Evolutionary conservation across 163 green algal species (phyloP).

Genomic region (Scenedesmus sp.): DNA sequence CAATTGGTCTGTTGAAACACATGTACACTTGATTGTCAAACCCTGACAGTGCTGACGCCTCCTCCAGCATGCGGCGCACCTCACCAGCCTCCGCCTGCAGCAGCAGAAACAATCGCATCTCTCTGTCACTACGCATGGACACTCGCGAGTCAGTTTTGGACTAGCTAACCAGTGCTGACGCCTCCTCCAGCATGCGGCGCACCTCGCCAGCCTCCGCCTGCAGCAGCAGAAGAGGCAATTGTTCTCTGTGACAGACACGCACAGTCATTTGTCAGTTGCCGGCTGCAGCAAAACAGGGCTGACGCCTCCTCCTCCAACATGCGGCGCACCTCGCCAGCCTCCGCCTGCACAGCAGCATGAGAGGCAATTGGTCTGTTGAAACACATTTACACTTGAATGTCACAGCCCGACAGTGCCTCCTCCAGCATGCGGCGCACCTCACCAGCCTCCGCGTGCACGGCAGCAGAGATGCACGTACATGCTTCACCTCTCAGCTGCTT

Average conservation of each 20-base stretch:
- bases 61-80: conserved; percentile 44
- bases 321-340: conserved; percentile 44
- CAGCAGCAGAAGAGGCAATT: not conserved
- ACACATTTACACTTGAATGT: not conserved
- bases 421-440: conserved; percentile 49
- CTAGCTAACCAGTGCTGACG: not conserved
- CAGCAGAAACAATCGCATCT: not conserved
- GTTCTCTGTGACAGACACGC: not conserved
- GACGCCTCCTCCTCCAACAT: conserved; percentile 33
- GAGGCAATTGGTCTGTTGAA: no score
- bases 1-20: no score
- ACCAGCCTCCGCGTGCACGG: conserved; percentile 40
- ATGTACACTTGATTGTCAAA: no score
- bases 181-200: conserved; percentile 44
- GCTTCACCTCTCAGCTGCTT: no score
- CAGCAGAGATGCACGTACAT: not conserved
- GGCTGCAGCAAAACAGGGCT: no score
- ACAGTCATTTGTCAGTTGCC: not conserved
- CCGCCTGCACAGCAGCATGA: conserved; percentile 36
- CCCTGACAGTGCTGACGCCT: conserved; percentile 1
- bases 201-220: conserved; percentile 52
- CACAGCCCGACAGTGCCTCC: not conserved
- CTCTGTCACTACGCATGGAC: no score
- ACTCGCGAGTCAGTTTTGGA: no score
- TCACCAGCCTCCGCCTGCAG: conserved; percentile 49